Evolutionary conservation across 139 green algal genomes (phyloP), one percentile per base, ranked within the genome.

Genomic region (Chlamydomonas sphaeroides): DNA sequence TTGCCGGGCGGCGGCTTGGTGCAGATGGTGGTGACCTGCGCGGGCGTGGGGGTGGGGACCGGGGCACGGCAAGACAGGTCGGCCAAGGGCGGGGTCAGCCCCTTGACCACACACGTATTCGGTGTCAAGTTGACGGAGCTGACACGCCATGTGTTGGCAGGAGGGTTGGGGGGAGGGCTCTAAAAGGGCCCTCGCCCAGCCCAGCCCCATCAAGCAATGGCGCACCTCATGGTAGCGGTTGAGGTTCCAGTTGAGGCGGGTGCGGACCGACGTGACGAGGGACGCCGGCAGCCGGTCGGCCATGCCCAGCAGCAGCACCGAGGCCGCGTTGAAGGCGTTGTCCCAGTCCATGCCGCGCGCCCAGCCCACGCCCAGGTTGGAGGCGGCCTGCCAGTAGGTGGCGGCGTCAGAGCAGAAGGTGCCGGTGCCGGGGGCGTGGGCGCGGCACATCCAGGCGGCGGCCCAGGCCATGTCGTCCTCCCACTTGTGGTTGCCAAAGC

Each of bases 381-480:
- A 21, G 45, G 5, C 69, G 20, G 32, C 20, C 18, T 20, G 26
- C 69, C 69, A 77, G 32, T 21, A 45, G 32, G 45, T 25, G 6
- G 57, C 69, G 17, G 69, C 69, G 32, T 77, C 69, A 20, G 18
- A 32, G 48, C 69, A 77, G 69, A 65, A 77, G 17, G 69, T 30
- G 4, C 32, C 48, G 48, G 39, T 77, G n/a, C 5, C 69, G 39
- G 10, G 68, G 45, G 45, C 11, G 45, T 53, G 45, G 23, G 56
- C 33, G 0, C 48, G 45, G 48, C 69, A 77, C 69, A 77, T 63
- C 69, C 49, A 65, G n/a, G 48, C 69, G 14, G 69, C 69, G 4
- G 69, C 69, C 69, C 69, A 77, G 32, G 65, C 48, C 69, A 77
- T 77, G 32, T 77, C 69, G 48, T 77, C 69, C 69, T 65, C 39